A percentile compares a stretch with the other conserved stretches of the same genome.
phyloP scores from a whole-genome alignment of 2,329 filamentous ascomycete genomes.

The Zasmidium citrigriseum region DNA sequence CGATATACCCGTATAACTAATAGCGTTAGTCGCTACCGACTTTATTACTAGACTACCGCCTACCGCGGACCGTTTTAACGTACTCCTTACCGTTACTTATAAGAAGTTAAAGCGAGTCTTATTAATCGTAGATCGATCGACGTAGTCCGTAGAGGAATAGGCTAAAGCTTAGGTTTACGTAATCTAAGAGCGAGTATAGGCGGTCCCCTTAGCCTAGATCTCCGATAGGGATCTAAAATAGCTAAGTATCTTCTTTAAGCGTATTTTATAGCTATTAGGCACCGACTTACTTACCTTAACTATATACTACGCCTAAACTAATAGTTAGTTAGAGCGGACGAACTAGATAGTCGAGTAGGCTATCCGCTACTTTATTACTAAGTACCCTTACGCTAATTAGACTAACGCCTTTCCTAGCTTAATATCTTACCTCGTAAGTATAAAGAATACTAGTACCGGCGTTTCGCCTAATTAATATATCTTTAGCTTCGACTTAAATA shows the following conservation, averaged over 20 bases:
- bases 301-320: neutral
- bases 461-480: neutral
- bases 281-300: neutral
- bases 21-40: neutral
- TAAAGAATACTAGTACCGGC: neutral
- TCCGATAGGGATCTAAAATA: slow-evolving; percentile 2
- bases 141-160: neutral
- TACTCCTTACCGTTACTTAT: neutral
- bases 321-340: neutral
- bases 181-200: neutral
- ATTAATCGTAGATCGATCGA: neutral
- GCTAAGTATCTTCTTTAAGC: neutral
- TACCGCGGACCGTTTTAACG: neutral
- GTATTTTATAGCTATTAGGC: neutral
- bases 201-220: neutral
- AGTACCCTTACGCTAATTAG: neutral
- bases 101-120: slow-evolving; percentile 2
- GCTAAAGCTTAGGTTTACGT: neutral
- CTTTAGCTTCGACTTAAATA: slow-evolving; percentile 3
- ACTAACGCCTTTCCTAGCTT: neutral
- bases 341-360: slow-evolving; percentile 5
- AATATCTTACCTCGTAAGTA: too few relatives aligned
- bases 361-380: neutral
- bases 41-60: neutral
- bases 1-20: neutral